Evolutionary conservation across 495 filamentous ascomycete genomes (phyloP).

Genomic region (Platismatia glauca): DNA sequence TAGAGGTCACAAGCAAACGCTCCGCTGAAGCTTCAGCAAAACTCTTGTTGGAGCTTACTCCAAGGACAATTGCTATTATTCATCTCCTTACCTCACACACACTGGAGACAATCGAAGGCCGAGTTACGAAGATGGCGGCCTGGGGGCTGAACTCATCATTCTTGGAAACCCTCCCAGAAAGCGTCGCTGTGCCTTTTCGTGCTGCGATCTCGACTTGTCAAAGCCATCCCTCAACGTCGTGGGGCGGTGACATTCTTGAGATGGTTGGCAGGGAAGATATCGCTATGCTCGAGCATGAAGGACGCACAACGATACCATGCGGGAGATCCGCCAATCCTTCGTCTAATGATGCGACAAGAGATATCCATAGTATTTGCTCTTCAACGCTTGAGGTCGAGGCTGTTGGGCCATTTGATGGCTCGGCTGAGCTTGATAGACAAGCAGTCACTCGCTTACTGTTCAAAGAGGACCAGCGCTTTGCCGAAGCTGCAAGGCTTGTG

Average conservation of each 20-base stretch:
- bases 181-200: constrained; percentile 65
- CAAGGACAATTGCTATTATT: constrained; percentile 57
- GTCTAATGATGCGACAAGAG: constrained; percentile 56
- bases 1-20: constrained; percentile 23
- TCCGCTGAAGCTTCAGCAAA: constrained; percentile 23
- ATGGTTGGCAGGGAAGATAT: constrained; percentile 79
- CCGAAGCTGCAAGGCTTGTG: constrained; percentile 70
- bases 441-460: constrained; percentile 77
- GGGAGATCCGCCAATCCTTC: constrained; percentile 36
- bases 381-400: constrained; percentile 50
- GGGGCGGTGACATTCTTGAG: constrained; percentile 58
- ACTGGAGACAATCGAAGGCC: constrained; percentile 27
- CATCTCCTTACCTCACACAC: constrained; percentile 39
- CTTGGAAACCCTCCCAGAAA: constrained; percentile 77
- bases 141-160: constrained; percentile 48
- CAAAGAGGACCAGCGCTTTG: constrained; percentile 77
- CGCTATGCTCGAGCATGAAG: constrained; percentile 50
- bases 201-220: constrained; percentile 80
- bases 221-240: constrained; percentile 65
- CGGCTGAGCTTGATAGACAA: constrained; percentile 69
- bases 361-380: constrained; percentile 65
- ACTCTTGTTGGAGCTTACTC: constrained; percentile 40
- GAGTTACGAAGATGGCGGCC: constrained; percentile 39
- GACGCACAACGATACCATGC: constrained; percentile 29
- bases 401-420: constrained; percentile 52